Conservation (phyloP, 2,329 filamentous ascomycete genomes). For the Claviceps arundinis region DNA sequence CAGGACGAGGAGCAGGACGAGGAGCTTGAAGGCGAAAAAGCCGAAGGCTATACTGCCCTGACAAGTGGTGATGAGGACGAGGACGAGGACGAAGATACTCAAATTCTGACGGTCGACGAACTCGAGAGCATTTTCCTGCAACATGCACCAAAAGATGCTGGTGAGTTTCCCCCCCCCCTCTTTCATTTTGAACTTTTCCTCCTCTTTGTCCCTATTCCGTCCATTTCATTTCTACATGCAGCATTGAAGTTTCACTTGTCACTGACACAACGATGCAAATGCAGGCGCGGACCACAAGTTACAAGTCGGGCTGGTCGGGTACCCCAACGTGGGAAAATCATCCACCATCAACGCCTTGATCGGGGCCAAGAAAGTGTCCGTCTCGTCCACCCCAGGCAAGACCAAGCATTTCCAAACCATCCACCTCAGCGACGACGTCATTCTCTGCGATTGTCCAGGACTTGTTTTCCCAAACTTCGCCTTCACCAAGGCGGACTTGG, state of each 20-base stretch:
- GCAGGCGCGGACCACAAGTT: slow-evolving; percentile 49
- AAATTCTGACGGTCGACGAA: slow-evolving; percentile 86
- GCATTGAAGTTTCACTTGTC: background rate
- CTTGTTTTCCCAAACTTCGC: slow-evolving; percentile 98
- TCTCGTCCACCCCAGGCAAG: slow-evolving; percentile 93
- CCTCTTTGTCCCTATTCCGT: too few species aligned
- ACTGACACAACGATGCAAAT: slow-evolving; percentile 6
- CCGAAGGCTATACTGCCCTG: slow-evolving; percentile 20
- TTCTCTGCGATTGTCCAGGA: slow-evolving; percentile 96
- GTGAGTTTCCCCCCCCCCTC: slow-evolving; percentile 21
- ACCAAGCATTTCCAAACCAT: slow-evolving; percentile 99
- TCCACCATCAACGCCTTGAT: slow-evolving; percentile 99
- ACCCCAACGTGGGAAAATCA: slow-evolving; percentile 98
- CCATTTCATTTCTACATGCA: background rate
- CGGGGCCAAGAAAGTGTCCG: slow-evolving; percentile 94
- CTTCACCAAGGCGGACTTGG: slow-evolving; percentile 88
- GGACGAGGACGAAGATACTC: slow-evolving; percentile 40
- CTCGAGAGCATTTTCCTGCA: slow-evolving; percentile 77
- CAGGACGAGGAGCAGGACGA: slow-evolving; percentile 29
- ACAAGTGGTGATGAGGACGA: slow-evolving; percentile 26
- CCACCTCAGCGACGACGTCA: slow-evolving; percentile 75
- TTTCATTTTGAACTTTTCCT: too few species aligned
- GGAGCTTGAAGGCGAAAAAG: slow-evolving; percentile 23
- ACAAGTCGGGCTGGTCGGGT: slow-evolving; percentile 86
- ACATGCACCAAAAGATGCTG: slow-evolving; percentile 44